Evolutionary conservation across 2,329 filamentous ascomycete genomes (phyloP).

Genomic region (Fonsecaea pedrosoi): DNA sequence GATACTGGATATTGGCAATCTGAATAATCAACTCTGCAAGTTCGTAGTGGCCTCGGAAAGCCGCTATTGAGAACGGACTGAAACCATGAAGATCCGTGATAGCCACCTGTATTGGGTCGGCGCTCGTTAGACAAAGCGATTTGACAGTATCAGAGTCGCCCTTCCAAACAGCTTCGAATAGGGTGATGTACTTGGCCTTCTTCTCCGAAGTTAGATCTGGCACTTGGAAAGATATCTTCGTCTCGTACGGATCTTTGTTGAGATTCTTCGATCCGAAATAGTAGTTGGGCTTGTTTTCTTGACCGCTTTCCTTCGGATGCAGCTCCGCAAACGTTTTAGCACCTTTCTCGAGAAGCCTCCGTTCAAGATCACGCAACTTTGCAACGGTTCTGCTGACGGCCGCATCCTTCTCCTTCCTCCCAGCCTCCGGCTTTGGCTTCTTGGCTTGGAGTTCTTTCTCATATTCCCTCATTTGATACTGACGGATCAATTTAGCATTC

Average conservation of each 20-base stretch:
- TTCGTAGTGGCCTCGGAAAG: constrained; percentile 68
- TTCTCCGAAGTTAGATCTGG: constrained; percentile 60
- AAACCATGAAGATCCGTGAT: constrained; percentile 60
- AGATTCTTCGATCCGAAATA: background rate
- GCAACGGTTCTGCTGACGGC: constrained; percentile 60
- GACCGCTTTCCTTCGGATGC: constrained; percentile 65
- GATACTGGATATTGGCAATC: constrained; percentile 73
- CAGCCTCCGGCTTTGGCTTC: constrained; percentile 37
- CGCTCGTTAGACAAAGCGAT: constrained; percentile 65
- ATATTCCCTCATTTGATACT: constrained; percentile 44
- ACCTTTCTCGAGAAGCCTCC: constrained; percentile 61
- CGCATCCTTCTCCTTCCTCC: constrained; percentile 60
- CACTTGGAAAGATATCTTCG: constrained; percentile 59
- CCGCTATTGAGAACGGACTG: constrained; percentile 72
- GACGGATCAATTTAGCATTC: constrained; percentile 43
- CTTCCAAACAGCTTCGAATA: constrained; percentile 70
- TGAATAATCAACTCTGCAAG: constrained; percentile 71
- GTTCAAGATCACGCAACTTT: constrained; percentile 64
- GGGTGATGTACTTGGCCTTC: constrained; percentile 65
- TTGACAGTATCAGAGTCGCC: constrained; percentile 73
- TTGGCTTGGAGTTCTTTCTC: constrained; percentile 46
- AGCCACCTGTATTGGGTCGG: constrained; percentile 70
- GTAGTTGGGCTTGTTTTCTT: constrained; percentile 41
- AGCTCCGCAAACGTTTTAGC: constrained; percentile 73
- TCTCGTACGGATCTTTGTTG: constrained; percentile 53